Evolutionary conservation across 768 basidiomycete genomes (phyloP), one percentile per base, ranked within the genome.

Genomic region (Boletus sensibilis): DNA sequence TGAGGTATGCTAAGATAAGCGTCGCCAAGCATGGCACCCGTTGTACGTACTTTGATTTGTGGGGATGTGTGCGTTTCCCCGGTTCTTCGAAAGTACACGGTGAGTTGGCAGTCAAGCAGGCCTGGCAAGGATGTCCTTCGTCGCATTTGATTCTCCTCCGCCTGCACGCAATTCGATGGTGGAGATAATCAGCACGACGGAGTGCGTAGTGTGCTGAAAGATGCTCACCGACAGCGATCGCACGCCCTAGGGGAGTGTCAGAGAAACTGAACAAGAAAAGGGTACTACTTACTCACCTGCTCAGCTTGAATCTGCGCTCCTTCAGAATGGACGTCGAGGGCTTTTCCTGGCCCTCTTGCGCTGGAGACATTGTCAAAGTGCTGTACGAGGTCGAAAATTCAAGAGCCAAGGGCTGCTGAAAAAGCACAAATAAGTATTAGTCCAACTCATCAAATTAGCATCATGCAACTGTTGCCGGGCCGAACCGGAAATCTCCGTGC

Each of bases 21-120:
- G 63, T 43, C 39, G 50, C 53, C 13, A 51, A 57, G 44, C n/a
- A 39, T 42, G 40, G 48, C 27, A 43, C 31, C 1, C 18, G 43
- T n/a, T 42, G 20, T 39, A 76, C 88, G 62, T 66, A 90, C 88
- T 91, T 93, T 64, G 91, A 92, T 74, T 92, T 93, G 73, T 92
- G 90, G 35, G 90, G 88, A 66, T 92, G 89, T 1, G 86, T 87
- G 55, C 90, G 78, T 75, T 93, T 93, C 3, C 90, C 89, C 3
- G 89, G 87, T 71, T 92, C 91, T 71, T 92, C 91, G 64, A 92
- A 92, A 0, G 91, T 92, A 61, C 91, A 93, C 9, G 87, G 75
- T 3, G 90, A 90, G 65, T 81, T 88, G 12, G 90, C 88, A 7
- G 87, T 86, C n/a, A 92, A 72, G 70, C 91, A 93, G 13, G 90